These are phyloP conservation scores for Nyssa sinensis DNA, from an alignment of 148 eudicot genomes.

Conservation along the genomic window DNA sequence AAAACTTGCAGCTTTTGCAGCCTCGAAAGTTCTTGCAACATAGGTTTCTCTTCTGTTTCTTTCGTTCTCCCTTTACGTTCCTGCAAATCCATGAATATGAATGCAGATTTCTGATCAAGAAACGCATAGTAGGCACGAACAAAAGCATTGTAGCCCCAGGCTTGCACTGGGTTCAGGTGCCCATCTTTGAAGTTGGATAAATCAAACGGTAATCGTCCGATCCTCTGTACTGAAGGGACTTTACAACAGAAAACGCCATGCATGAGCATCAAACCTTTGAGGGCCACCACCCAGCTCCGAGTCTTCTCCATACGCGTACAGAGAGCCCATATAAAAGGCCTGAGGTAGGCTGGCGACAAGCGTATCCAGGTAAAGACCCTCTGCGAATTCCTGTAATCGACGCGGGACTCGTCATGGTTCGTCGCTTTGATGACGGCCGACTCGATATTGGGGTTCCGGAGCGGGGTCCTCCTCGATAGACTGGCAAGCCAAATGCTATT, in stretches of 20 bases:
- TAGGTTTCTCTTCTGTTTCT: slow-evolving; percentile 1
- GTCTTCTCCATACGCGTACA: slow-evolving; percentile 50
- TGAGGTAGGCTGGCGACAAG: slow-evolving; percentile 39
- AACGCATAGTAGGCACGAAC: slow-evolving; percentile 59
- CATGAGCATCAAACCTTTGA: slow-evolving; percentile 64
- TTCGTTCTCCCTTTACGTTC: slow-evolving; percentile 18
- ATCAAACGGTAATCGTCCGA: slow-evolving; percentile 79
- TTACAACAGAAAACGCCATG: slow-evolving; percentile 61
- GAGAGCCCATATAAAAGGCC: slow-evolving; percentile 50
- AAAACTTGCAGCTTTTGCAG: slow-evolving; percentile 60
- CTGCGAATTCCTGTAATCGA: slow-evolving; percentile 48
- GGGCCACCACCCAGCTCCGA: slow-evolving; percentile 57
- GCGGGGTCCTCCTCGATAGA: slow-evolving; percentile 31
- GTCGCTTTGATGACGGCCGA: slow-evolving; percentile 71
- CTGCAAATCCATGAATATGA: slow-evolving; percentile 25
- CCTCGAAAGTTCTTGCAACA: slow-evolving; percentile 29
- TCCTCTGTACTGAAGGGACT: slow-evolving; percentile 32
- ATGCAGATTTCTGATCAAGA: slow-evolving; percentile 57
- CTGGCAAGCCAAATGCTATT: slow-evolving; percentile 51
- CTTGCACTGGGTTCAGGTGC: not conserved
- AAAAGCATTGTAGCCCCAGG: slow-evolving; percentile 41
- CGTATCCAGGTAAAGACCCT: slow-evolving; percentile 52
- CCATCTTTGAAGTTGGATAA: slow-evolving; percentile 54
- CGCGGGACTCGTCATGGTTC: slow-evolving; percentile 50
- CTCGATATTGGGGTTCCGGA: slow-evolving; percentile 61